These are phyloP conservation scores for Leishmania guyanensis DNA, from an alignment of 208 protist species.

Conservation along the genomic window DNA sequence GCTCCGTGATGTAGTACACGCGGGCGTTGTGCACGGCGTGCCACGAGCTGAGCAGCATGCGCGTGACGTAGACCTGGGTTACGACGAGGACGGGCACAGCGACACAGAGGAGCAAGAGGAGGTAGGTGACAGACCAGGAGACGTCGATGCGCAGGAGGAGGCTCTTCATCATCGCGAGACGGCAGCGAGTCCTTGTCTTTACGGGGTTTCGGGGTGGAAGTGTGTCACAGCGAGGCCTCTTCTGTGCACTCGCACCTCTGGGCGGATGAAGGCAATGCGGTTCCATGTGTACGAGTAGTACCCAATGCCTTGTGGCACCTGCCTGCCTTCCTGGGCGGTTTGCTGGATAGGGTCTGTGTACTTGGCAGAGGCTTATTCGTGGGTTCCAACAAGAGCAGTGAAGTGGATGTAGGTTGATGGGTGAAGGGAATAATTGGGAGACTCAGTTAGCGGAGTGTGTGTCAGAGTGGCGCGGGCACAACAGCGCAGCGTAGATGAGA, in stretches of 20 bases:
- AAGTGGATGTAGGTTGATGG: background rate
- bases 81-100: conserved; percentile 4
- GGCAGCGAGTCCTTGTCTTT: background rate
- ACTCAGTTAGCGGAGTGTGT: background rate
- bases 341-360: background rate
- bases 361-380: background rate
- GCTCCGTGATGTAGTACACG: conserved; percentile 4
- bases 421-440: background rate
- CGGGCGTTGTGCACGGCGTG: conserved; percentile 4
- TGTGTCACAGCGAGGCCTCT: background rate
- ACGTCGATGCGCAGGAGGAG: conserved; percentile 21
- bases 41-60: background rate
- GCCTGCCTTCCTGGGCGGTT: background rate
- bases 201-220: background rate
- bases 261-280: background rate
- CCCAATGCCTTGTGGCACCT: background rate
- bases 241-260: background rate
- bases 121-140: conserved; percentile 6
- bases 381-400: background rate
- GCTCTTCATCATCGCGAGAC: background rate
- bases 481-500: background rate
- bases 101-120: conserved; percentile 6
- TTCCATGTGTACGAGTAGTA: background rate
- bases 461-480: background rate
- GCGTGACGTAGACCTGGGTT: conserved; percentile 9